Base-by-base conservation (phyloP, 768 basidiomycete genomes). In the Russula abietina region DNA sequence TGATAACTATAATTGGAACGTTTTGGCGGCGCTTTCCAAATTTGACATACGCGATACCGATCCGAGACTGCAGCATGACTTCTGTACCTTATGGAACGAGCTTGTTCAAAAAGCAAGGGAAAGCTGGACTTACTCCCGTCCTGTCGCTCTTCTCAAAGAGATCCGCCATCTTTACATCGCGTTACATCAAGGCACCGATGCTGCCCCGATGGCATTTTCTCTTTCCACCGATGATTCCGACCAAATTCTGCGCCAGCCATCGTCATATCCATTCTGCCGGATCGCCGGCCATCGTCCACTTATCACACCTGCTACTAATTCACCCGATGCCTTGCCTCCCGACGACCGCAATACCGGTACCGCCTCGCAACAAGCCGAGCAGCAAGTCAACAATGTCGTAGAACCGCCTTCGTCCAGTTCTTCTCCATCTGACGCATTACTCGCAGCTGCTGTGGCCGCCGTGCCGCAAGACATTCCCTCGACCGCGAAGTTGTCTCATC, bases 1-100 rank as follows among this genome's bases (percentile, higher is more conserved):
- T 10, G 4, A 2, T 17, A 1, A 8, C 19, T 5, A 1, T n/a
- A 0, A 4, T 2, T 0, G 22, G 9, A 1, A 3, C 16, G 22
- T 54, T 17, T 7, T 60, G 55, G 3, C 1, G 12, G 6, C n/a
- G 4, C n/a, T 55, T 17, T 39, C 53, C 22, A 3, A 9, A 55
- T 28, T 51, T 9, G 17, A 51, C 4, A n/a, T 51, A 32, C 17
- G 8, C 19, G 4, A 32, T 11, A 33, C 32, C 2, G 19, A 11
- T 33, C 51, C 51, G 9, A 30, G 32, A 33, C 8, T 52, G 32
- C 51, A 52, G 19, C 51, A 36, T 4, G 51, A 52, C 2, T 52
- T 52, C n/a, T 52, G 51, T 30, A 32, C 32, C 0, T n/a, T 52
- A 9, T 52, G 51, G 51, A 52, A 52, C 6, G 51, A 33, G 33